Conservation (phyloP, 345 rosid species). For the Gossypium longicalyx region DNA sequence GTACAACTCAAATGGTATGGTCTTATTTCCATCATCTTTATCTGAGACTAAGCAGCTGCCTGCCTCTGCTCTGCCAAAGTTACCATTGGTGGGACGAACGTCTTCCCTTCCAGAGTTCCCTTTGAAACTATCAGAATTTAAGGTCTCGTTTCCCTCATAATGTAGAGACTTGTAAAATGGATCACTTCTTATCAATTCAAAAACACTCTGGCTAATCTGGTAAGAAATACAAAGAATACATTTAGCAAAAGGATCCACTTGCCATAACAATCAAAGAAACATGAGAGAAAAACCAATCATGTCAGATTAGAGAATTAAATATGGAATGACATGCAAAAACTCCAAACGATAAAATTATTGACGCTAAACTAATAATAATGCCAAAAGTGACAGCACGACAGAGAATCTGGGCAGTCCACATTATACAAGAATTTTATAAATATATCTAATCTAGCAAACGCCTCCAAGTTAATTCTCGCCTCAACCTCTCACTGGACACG, state of each 20-base stretch:
- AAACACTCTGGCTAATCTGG: constrained; percentile 88
- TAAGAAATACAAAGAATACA: constrained; percentile 11
- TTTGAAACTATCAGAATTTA: constrained; percentile 15
- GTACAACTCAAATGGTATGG: constrained; percentile 72
- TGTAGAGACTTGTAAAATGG: constrained; percentile 31
- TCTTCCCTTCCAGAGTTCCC: constrained; percentile 35
- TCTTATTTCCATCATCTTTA: constrained; percentile 34
- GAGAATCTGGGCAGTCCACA: not conserved
- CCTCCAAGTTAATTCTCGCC: not conserved
- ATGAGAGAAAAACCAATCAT: not conserved
- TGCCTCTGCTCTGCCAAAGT: constrained; percentile 22
- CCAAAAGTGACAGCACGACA: not conserved
- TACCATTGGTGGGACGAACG: constrained; percentile 22
- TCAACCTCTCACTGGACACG: not conserved
- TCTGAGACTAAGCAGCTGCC: constrained; percentile 16
- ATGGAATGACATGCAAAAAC: not conserved
- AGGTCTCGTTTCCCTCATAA: constrained; percentile 31
- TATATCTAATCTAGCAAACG: not conserved
- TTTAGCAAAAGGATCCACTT: not conserved
- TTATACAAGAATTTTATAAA: not conserved
- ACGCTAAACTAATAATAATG: not conserved
- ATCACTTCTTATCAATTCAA: constrained; percentile 63
- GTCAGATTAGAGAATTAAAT: not conserved
- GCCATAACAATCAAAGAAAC: not conserved
- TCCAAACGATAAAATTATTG: not conserved